Conservation (phyloP, 2,329 filamentous ascomycete species). For the Nemania sp. region DNA sequence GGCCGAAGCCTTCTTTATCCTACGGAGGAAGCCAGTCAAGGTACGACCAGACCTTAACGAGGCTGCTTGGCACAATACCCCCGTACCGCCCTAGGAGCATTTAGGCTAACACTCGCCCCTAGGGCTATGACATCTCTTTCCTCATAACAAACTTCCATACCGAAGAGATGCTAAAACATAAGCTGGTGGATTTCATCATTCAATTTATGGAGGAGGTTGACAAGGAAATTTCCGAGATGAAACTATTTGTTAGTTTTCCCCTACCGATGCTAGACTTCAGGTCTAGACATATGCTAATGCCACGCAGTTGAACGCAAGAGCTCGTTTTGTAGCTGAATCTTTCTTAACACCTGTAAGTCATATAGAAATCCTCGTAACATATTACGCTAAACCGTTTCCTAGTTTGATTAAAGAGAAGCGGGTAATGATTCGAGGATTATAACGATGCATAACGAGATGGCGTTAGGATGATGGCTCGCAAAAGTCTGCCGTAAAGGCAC, state of each 20-base stretch:
- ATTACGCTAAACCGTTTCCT: slow-evolving; percentile 27
- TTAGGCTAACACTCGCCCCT: slow-evolving; percentile 52
- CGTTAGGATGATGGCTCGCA: slow-evolving; percentile 25
- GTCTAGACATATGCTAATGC: slow-evolving; percentile 48
- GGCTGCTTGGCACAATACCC: neutral
- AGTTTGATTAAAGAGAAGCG: slow-evolving; percentile 37
- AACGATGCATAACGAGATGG: slow-evolving; percentile 26
- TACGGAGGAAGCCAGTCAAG: slow-evolving; percentile 94
- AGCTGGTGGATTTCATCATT: slow-evolving; percentile 98
- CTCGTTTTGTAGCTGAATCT: slow-evolving; percentile 97
- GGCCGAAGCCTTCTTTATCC: slow-evolving; percentile 96
- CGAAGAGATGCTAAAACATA: slow-evolving; percentile 98
- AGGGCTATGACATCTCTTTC: slow-evolving; percentile 98
- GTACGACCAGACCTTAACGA: slow-evolving; percentile 58
- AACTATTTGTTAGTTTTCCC: slow-evolving; percentile 84
- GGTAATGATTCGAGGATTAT: slow-evolving; percentile 19
- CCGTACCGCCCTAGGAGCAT: neutral
- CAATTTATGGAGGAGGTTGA: slow-evolving; percentile 99
- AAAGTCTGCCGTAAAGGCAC: slow-evolving; percentile 15
- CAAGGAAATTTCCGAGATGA: slow-evolving; percentile 99
- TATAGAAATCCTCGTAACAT: neutral
- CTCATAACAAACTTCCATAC: slow-evolving; percentile 99
- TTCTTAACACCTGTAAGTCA: slow-evolving; percentile 90
- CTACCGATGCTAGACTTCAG: neutral
- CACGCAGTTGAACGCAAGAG: slow-evolving; percentile 87